Conservation (phyloP, 2,329 filamentous ascomycete species). For the Delphinella strobiligena region DNA sequence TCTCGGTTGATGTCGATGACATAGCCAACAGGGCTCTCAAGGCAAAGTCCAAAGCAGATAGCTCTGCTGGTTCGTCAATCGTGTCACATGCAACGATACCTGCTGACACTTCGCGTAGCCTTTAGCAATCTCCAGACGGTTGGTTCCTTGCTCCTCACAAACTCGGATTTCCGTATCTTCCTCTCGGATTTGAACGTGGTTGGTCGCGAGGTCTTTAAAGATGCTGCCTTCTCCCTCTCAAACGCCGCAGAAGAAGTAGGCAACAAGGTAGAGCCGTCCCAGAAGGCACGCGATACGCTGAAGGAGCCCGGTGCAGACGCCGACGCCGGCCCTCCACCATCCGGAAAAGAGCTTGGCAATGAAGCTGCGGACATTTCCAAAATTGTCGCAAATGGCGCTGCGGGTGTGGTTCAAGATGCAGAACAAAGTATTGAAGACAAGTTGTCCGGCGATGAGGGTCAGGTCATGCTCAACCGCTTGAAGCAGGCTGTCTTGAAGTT, state of each 20-base stretch:
- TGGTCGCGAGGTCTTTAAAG: conserved; percentile 72
- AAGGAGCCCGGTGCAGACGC: conserved; percentile 42
- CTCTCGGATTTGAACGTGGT: conserved; percentile 68
- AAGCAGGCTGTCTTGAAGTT: conserved; percentile 66
- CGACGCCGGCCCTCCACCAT: conserved; percentile 38
- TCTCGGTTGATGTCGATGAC: conserved; percentile 55
- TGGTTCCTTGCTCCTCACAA: conserved; percentile 72
- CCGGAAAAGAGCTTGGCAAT: conserved; percentile 47
- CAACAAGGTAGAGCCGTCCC: conserved; percentile 58
- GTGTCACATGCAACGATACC: neutral
- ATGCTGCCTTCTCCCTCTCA: conserved; percentile 71
- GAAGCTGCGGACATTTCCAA: conserved; percentile 33
- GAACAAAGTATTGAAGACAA: conserved; percentile 63
- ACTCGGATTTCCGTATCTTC: conserved; percentile 81
- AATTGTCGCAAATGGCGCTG: conserved; percentile 32
- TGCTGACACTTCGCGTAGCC: conserved; percentile 36
- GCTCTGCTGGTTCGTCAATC: conserved; percentile 49
- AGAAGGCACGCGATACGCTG: conserved; percentile 45
- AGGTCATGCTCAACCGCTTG: conserved; percentile 61
- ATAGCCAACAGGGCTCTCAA: conserved; percentile 48
- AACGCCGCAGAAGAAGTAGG: conserved; percentile 63
- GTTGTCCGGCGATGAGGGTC: conserved; percentile 57
- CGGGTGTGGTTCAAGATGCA: conserved; percentile 44
- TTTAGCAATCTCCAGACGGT: conserved; percentile 76
- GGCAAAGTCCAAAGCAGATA: conserved; percentile 57